Evolutionary conservation across 805 yeast species (phyloP), one percentile per base, ranked within the genome.

Genomic region (Candida alai): DNA sequence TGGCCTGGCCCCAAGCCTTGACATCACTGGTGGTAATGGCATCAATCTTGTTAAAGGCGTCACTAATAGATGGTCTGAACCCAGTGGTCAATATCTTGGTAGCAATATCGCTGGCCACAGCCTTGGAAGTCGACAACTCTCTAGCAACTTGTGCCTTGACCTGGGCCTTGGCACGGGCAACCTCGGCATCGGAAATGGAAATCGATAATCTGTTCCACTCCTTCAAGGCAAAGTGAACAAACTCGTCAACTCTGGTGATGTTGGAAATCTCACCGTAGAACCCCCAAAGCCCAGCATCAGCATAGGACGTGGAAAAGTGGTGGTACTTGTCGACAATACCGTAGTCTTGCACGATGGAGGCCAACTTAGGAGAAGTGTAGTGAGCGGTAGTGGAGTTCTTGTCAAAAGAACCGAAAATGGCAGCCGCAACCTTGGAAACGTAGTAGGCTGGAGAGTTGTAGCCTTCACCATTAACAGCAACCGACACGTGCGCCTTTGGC

Each of bases 141-240:
- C 68, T 54, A 49, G 82, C 74, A 43, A 83, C 55, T 47, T 72
- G 70, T 54, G 83, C 69, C 66, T 84, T 84, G 60, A 78, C 73
- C 48, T 75, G 39, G 47, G 80, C 76, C 68, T 84, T 84, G 56
- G 80, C 95, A 65, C 86, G 74, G 45, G 78, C 77, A 49, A 84
- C 77, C 68, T 84, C 94, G 39, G 84, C 74, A 44, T 81, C 85
- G 43, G 86, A 73, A 54, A 84, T 65, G 16, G 89, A 79, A 48
- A 80, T 66, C 15, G 89, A 70, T 60, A 83, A 73, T 73, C 93
- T 78, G 74, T 83, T 84, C 93, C 94, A 84, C 71, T 84, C 84
- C 64, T 82, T 84, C 64, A 84, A 69, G 39, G 86, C 71, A 68
- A 84, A 84, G 64, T 84, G 95, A 43, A 79, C 71, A 45, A 82